Evolutionary conservation across 345 rosid genomes (phyloP).

Genomic region (Euclidium syriacum): DNA sequence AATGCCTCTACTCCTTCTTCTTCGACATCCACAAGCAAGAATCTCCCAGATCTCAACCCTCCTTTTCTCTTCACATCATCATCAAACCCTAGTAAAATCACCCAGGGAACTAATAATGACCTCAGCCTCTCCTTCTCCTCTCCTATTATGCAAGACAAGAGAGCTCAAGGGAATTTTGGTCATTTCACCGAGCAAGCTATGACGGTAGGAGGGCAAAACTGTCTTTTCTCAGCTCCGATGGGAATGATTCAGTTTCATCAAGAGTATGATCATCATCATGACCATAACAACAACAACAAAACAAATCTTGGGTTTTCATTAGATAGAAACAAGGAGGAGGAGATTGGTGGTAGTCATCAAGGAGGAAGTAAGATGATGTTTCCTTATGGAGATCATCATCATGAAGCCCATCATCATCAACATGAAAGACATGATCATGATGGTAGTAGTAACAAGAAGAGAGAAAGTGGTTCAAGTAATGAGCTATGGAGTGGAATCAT

Average conservation of each 20-base stretch:
- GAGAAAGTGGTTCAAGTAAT: conserved; percentile 34
- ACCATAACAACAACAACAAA: not conserved
- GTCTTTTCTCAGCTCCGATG: conserved; percentile 22
- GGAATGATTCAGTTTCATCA: conserved; percentile 33
- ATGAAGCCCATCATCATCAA: conserved; percentile 5
- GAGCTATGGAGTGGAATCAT: conserved; percentile 36
- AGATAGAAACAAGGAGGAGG: conserved; percentile 12
- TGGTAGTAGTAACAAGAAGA: conserved; percentile 13
- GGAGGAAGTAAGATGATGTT: conserved; percentile 23
- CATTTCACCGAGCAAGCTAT: not conserved
- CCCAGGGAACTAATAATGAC: conserved; percentile 2
- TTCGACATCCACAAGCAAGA: conserved; percentile 19
- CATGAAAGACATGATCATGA: conserved; percentile 26
- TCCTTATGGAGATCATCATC: conserved; percentile 15
- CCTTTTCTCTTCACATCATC: conserved; percentile 26
- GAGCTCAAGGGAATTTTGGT: conserved; percentile 11
- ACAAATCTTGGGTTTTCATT: conserved; percentile 19
- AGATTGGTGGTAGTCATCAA: not conserved
- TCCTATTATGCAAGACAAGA: conserved; percentile 7
- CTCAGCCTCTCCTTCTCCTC: conserved; percentile 26
- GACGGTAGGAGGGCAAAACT: conserved; percentile 16
- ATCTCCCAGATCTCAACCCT: conserved; percentile 29
- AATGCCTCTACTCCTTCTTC: conserved; percentile 13
- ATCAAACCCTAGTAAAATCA: conserved; percentile 26
- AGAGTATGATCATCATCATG: conserved; percentile 24